A percentile compares a stretch with the other conserved stretches of the same genome.
These are phyloP conservation scores for Polytolypa hystricis DNA, from an alignment of 2,329 filamentous ascomycete genomes.

Conservation along the genomic window DNA sequence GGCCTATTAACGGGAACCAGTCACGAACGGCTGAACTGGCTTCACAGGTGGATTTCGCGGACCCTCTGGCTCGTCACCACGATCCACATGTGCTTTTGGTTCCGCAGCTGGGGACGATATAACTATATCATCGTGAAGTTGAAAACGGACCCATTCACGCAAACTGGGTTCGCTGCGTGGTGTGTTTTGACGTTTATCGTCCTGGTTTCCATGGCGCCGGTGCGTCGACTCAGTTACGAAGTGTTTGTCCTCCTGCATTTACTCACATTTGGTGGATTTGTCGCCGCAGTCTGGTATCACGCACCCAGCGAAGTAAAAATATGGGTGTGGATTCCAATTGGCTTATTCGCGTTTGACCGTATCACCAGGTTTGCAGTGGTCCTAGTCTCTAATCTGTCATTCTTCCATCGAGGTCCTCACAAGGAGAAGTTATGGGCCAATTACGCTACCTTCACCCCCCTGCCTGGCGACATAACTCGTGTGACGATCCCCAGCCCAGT, in stretches of 20 bases:
- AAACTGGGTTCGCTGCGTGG: slow-evolving; percentile 43
- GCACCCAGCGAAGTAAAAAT: slow-evolving; percentile 32
- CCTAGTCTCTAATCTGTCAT: slow-evolving; percentile 30
- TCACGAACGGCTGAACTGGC: slow-evolving; percentile 43
- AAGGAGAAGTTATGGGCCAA: slow-evolving; percentile 26
- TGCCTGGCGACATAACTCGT: slow-evolving; percentile 45
- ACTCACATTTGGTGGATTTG: slow-evolving; percentile 39
- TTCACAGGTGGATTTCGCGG: slow-evolving; percentile 42
- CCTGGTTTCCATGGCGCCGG: slow-evolving; percentile 39
- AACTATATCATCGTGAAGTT: slow-evolving; percentile 41
- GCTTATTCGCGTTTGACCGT: slow-evolving; percentile 37
- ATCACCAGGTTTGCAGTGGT: slow-evolving; percentile 26
- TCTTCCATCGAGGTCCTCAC: slow-evolving; percentile 25
- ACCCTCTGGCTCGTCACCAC: slow-evolving; percentile 42
- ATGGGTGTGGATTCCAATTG: slow-evolving; percentile 39
- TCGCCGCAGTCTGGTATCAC: slow-evolving; percentile 40
- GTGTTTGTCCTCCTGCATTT: slow-evolving; percentile 46
- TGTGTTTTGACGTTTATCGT: slow-evolving; percentile 42
- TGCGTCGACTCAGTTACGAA: slow-evolving; percentile 42
- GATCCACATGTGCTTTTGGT: slow-evolving; percentile 46
- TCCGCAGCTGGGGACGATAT: slow-evolving; percentile 41
- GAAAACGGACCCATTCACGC: slow-evolving; percentile 37
- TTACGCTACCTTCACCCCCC: slow-evolving; percentile 35
- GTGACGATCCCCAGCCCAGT: slow-evolving; percentile 46
- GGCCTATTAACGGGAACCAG: slow-evolving; percentile 36